Evolutionary conservation across 768 basidiomycete species (phyloP).

Genomic region (Cyclocybe aegerita): DNA sequence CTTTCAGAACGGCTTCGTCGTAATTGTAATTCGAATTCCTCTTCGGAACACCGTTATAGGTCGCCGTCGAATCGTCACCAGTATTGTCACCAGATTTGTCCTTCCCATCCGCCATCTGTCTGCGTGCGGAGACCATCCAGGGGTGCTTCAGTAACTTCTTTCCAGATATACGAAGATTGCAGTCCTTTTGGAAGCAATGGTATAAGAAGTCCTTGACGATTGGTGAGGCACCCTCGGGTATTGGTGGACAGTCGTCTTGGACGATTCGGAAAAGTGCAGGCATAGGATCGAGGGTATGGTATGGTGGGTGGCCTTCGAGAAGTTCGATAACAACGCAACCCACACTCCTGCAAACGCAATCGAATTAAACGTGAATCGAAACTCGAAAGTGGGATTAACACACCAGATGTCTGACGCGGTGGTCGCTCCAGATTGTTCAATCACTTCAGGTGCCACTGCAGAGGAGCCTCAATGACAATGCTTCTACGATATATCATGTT

Average conservation of each 20-base stretch:
- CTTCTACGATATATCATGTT: not conserved
- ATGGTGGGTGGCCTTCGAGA: slow-evolving; percentile 88
- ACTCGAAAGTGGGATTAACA: not conserved
- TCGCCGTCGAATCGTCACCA: slow-evolving; percentile 33
- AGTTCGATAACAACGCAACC: slow-evolving; percentile 99
- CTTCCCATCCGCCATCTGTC: slow-evolving; percentile 58
- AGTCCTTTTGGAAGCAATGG: slow-evolving; percentile 98
- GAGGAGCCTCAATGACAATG: slow-evolving; percentile 5
- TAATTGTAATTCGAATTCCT: slow-evolving; percentile 82
- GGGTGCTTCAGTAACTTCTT: slow-evolving; percentile 91
- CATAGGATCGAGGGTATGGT: slow-evolving; percentile 96
- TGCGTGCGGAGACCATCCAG: slow-evolving; percentile 90
- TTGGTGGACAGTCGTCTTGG: slow-evolving; percentile 95
- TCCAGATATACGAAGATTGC: slow-evolving; percentile 90
- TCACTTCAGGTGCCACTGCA: slow-evolving; percentile 96
- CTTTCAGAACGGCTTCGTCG: slow-evolving; percentile 91
- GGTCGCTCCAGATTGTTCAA: slow-evolving; percentile 96
- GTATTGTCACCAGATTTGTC: slow-evolving; percentile 25
- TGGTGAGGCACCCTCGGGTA: slow-evolving; percentile 93
- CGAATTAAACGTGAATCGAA: slow-evolving; percentile 1
- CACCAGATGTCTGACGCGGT: slow-evolving; percentile 95
- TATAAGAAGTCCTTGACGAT: slow-evolving; percentile 96
- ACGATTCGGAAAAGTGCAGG: slow-evolving; percentile 98
- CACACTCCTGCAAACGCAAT: slow-evolving; percentile 57
- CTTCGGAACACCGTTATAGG: slow-evolving; percentile 35